phyloP scores from a whole-genome alignment of 768 basidiomycete species.

The Naganishia vaughanmartiniae region DNA sequence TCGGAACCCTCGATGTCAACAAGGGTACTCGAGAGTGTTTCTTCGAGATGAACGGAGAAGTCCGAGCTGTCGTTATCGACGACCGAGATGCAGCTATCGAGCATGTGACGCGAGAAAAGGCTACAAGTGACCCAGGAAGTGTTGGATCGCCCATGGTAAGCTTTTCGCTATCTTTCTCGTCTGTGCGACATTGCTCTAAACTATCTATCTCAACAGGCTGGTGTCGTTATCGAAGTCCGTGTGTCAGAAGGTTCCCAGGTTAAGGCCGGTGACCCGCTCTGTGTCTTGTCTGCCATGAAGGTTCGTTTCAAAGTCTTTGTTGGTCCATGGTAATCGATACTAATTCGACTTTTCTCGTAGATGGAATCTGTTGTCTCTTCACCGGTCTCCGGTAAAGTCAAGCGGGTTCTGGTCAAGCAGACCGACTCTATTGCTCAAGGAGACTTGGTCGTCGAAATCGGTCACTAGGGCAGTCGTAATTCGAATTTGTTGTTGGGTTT shows the following conservation, averaged over 20 bases:
- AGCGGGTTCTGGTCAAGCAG: constrained; percentile 86
- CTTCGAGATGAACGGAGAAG: constrained; percentile 98
- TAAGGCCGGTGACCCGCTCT: constrained; percentile 94
- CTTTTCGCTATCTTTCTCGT: constrained; percentile 6
- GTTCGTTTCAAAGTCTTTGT: constrained; percentile 53
- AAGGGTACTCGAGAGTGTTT: constrained; percentile 92
- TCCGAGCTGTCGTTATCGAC: constrained; percentile 90
- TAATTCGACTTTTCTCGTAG: constrained; percentile 55
- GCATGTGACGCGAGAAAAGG: constrained; percentile 89
- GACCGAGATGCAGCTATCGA: constrained; percentile 98
- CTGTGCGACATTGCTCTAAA: neutral
- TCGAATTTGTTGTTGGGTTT: neutral
- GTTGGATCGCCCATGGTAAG: constrained; percentile 90
- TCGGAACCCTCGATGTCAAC: constrained; percentile 87
- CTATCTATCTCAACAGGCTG: constrained; percentile 49
- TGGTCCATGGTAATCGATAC: neutral
- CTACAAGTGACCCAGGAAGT: constrained; percentile 88
- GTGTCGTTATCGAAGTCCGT: constrained; percentile 95
- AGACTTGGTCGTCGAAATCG: constrained; percentile 84
- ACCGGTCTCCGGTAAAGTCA: constrained; percentile 93
- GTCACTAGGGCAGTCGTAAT: constrained; percentile 54
- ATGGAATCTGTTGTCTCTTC: constrained; percentile 98
- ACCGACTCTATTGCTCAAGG: constrained; percentile 94
- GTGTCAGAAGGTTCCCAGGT: constrained; percentile 98
- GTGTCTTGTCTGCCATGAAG: constrained; percentile 97